A percentile compares a stretch with the other conserved stretches of the same genome.
Evolutionary conservation across 768 basidiomycete genomes (phyloP).

Genomic region (Termitomyces sp.): DNA sequence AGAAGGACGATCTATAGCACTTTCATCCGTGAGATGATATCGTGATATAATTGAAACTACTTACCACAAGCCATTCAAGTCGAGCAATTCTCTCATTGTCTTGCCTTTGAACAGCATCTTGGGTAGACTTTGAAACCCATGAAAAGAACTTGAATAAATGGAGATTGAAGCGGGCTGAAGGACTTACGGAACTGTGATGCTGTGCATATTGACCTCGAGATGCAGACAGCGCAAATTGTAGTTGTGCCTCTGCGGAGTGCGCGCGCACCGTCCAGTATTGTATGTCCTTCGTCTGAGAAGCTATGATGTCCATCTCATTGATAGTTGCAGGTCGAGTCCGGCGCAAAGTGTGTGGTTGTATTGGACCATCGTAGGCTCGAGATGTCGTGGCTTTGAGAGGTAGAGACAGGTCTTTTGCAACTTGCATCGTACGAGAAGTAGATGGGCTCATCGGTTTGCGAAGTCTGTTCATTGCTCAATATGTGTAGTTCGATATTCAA

Average conservation of each 20-base stretch:
- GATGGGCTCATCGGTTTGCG: constrained; percentile 1
- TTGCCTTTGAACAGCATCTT: constrained; percentile 24
- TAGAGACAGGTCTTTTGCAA: constrained; percentile 10
- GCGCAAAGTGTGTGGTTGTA: neutral
- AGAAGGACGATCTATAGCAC: constrained; percentile 28
- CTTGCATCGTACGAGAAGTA: constrained; percentile 8
- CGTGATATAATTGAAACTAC: constrained; percentile 11
- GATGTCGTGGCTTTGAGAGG: constrained; percentile 2
- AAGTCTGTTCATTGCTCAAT: constrained; percentile 8
- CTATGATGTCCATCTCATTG: neutral
- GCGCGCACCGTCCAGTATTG: constrained; percentile 70
- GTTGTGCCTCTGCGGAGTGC: constrained; percentile 54
- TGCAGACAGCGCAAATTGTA: constrained; percentile 20
- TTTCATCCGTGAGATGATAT: neutral
- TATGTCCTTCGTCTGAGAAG: constrained; percentile 22
- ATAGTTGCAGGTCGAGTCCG: neutral
- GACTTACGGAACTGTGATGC: constrained; percentile 32
- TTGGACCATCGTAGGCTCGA: neutral
- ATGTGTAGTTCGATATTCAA: neutral
- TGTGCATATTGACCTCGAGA: neutral
- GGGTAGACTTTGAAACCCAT: constrained; percentile 35
- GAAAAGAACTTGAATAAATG: neutral
- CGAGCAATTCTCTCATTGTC: constrained; percentile 42
- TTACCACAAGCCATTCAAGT: constrained; percentile 49
- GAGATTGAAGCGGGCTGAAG: neutral